A percentile compares a stretch with the other conserved stretches of the same genome.
These are phyloP conservation scores for Moricandia moricandioides DNA, from an alignment of 345 rosid species.

Conservation along the genomic window DNA sequence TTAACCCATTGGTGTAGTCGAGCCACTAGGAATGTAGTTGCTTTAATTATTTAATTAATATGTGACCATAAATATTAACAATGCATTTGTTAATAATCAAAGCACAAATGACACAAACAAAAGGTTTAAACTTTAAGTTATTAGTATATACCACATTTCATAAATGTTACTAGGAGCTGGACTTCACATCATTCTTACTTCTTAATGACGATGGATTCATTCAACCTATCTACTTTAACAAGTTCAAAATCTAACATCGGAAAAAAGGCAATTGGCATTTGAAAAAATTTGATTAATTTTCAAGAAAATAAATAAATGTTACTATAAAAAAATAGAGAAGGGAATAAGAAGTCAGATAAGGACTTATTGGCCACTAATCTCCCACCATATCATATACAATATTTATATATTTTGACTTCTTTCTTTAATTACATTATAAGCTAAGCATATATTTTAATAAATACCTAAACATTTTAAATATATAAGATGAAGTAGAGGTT, in stretches of 20 bases:
- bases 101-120: slow-evolving; percentile 14
- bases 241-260: no score
- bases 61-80: background rate
- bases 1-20: slow-evolving; percentile 2
- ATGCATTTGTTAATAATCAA: background rate
- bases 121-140: background rate
- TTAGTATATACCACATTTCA: slow-evolving; percentile 7
- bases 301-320: no score
- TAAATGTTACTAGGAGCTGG: background rate
- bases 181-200: no score
- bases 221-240: no score
- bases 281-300: no score
- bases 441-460: background rate
- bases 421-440: background rate
- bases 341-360: slow-evolving; percentile 8
- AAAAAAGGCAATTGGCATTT: no score
- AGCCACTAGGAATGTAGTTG: slow-evolving; percentile 22
- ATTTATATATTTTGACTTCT: slow-evolving; percentile 21
- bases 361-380: slow-evolving; percentile 29
- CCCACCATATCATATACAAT: slow-evolving; percentile 13
- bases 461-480: background rate
- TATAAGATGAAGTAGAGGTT: background rate
- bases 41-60: slow-evolving; percentile 1
- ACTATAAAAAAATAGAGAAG: background rate
- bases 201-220: no score